Percentiles rank a stretch among this genome's conserved stretches.
Conservation (phyloP, 169 alveolate genomes). For the Cryptosporidium meleagridis region DNA sequence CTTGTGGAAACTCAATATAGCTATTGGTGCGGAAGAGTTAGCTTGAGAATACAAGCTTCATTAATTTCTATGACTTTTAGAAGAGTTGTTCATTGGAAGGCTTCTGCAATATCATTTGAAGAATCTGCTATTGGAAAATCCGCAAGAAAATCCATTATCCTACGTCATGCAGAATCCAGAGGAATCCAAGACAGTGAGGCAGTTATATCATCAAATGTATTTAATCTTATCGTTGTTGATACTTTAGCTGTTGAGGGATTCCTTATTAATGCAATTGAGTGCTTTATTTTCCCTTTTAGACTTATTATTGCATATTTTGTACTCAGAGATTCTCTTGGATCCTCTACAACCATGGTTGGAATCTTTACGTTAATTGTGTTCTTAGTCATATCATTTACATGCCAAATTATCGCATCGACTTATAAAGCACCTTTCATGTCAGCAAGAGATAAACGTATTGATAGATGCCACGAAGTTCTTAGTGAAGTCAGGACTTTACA, state of each 20-base stretch:
- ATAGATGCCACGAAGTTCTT: slow-evolving; percentile 63
- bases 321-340: slow-evolving; percentile 58
- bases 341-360: slow-evolving; percentile 39
- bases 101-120: slow-evolving; percentile 52
- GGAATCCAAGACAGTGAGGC: slow-evolving; percentile 72
- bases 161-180: slow-evolving; percentile 65
- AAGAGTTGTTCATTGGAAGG: slow-evolving; percentile 72
- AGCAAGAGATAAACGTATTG: slow-evolving; percentile 66
- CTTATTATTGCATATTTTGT: slow-evolving; percentile 57
- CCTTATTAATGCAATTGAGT: slow-evolving; percentile 53
- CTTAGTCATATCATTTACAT: slow-evolving; percentile 35
- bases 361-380: slow-evolving; percentile 34
- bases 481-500: slow-evolving; percentile 66
- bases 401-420: slow-evolving; percentile 65
- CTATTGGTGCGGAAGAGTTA: slow-evolving; percentile 75
- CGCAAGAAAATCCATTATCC: slow-evolving; percentile 58
- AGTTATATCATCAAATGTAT: slow-evolving; percentile 59
- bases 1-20: slow-evolving; percentile 63
- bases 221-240: slow-evolving; percentile 65
- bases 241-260: slow-evolving; percentile 71
- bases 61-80: slow-evolving; percentile 62
- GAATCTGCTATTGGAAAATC: slow-evolving; percentile 44
- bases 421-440: slow-evolving; percentile 69
- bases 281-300: slow-evolving; percentile 66
- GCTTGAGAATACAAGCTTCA: slow-evolving; percentile 58